Evolutionary conservation across 2,329 filamentous ascomycete species (phyloP).

Genomic region (Pyrenophora tritici-repentis): DNA sequence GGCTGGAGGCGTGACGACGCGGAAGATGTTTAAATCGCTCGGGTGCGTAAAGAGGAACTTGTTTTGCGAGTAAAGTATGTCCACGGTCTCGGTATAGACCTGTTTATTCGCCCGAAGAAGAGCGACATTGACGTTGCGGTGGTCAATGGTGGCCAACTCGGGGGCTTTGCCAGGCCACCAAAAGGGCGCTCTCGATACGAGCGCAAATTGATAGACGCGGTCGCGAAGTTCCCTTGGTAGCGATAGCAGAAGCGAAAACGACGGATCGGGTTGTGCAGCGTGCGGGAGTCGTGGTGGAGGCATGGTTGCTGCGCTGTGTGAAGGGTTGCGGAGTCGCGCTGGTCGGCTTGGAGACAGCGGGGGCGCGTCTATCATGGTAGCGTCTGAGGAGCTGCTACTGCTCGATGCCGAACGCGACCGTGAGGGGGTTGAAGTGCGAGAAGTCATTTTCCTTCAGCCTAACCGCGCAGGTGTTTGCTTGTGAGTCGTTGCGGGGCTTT

Average conservation of each 20-base stretch:
- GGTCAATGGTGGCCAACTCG: constrained; percentile 3
- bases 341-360: constrained; percentile 31
- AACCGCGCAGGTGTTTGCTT: constrained; percentile 3
- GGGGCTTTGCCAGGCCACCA: constrained; percentile 37
- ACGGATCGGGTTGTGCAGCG: constrained; percentile 19
- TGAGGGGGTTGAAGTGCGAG: constrained; percentile 36
- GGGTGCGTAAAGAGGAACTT: constrained; percentile 48
- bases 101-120: constrained; percentile 39
- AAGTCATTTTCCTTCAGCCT: constrained; percentile 30
- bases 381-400: constrained; percentile 39
- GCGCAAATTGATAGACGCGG: constrained; percentile 41
- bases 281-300: constrained; percentile 1
- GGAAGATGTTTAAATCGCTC: constrained; percentile 49
- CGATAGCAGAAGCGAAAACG: constrained; percentile 42
- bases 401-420: constrained; percentile 37
- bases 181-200: constrained; percentile 40
- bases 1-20: constrained; percentile 38
- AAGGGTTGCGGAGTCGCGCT: constrained; percentile 34
- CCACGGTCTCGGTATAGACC: constrained; percentile 41
- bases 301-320: constrained; percentile 17
- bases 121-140: constrained; percentile 28
- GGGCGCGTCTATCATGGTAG: constrained; percentile 42
- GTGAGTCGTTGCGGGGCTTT: constrained; percentile 13
- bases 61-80: constrained; percentile 44
- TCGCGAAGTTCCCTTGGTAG: constrained; percentile 47